phyloP scores from a whole-genome alignment of 352 stramenopile species.

The Phytophthora cactorum region DNA sequence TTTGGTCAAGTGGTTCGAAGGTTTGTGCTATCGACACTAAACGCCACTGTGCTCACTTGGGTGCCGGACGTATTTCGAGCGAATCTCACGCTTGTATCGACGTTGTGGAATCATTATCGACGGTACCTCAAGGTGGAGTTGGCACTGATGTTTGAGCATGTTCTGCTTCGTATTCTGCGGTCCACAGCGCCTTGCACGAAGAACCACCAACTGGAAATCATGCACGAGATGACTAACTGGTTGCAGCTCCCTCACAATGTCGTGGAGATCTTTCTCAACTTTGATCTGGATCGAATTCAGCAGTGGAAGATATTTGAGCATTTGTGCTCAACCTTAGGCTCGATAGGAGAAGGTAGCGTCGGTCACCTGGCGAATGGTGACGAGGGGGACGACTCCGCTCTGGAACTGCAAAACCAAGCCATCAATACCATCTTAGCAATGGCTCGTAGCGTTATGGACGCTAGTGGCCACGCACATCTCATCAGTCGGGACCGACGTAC shows the following conservation, averaged over 20 bases:
- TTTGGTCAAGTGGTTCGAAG: conserved; percentile 84
- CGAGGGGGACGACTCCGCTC: conserved; percentile 41
- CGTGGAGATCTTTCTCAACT: conserved; percentile 90
- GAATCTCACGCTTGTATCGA: conserved; percentile 72
- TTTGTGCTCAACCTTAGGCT: conserved; percentile 74
- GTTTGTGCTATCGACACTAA: conserved; percentile 76
- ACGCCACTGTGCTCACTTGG: conserved; percentile 68
- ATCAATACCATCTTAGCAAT: conserved; percentile 83
- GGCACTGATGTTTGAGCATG: conserved; percentile 81
- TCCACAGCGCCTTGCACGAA: conserved; percentile 48
- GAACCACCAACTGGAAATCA: conserved; percentile 77
- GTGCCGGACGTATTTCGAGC: conserved; percentile 61
- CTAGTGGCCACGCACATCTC: conserved; percentile 84
- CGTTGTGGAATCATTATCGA: conserved; percentile 87
- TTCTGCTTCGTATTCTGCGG: conserved; percentile 78
- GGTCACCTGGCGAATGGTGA: conserved; percentile 35
- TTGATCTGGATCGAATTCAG: conserved; percentile 86
- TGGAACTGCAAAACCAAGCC: conserved; percentile 64
- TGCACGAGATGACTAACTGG: conserved; percentile 80
- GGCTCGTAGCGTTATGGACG: conserved; percentile 85
- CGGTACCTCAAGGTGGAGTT: conserved; percentile 86
- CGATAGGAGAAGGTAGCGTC: conserved; percentile 69
- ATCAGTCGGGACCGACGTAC: conserved; percentile 83
- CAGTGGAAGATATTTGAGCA: conserved; percentile 92
- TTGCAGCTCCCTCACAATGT: conserved; percentile 88